Base-by-base conservation (phyloP, 139 green algal species). In the Edaphochlamys debaryana region DNA sequence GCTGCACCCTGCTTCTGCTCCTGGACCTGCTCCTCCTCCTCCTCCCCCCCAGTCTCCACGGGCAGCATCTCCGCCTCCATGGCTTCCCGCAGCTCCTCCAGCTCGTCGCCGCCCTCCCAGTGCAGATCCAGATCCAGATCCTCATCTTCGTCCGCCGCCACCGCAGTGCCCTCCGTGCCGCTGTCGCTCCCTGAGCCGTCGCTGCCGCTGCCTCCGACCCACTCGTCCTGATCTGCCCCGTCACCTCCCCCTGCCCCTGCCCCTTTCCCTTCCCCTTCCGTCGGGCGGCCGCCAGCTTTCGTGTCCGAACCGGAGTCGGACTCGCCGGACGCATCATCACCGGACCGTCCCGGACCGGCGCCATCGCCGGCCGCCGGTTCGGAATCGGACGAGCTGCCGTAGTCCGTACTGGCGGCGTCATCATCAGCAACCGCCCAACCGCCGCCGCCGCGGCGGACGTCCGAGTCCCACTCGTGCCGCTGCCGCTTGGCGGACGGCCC, bases 61-160 rank as follows among this genome's bases (percentile, higher is more conserved):
- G 23, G 19, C 56, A 29, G 0, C 37, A 29, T 23, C 27, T 23
- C 4, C 6, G 22, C 72, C 19, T 27, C 52, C 36, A 11, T 52
- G 25, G 7, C 52, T 17, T 15, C n/a, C 29, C 34, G 8, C n/a
- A 34, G 38, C 2, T 40, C 69, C 17, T 34, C 74, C 30, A 42
- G 40, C 30, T 68, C 63, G 2, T 37, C 64, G 0, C 37, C 64
- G 20, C 27, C 37, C 19, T 83, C 77, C 13, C 56, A 34, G 25
- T 74, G 30, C 32, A 74, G 13, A 9, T 75, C 63, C n/a, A 75
- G 34, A 15, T 80, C 72, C 4, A n/a, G 27, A 1, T 80, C 72
- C 19, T 56, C 42, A 1, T 77, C 41, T 15, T n/a, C 58, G 11
- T 36, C 74, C 1, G 13, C 37, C 17, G n/a, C 74, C n/a, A n/a